Conservation (phyloP, 2,329 filamentous ascomycete species). For the Fusarium drepaniforme region DNA sequence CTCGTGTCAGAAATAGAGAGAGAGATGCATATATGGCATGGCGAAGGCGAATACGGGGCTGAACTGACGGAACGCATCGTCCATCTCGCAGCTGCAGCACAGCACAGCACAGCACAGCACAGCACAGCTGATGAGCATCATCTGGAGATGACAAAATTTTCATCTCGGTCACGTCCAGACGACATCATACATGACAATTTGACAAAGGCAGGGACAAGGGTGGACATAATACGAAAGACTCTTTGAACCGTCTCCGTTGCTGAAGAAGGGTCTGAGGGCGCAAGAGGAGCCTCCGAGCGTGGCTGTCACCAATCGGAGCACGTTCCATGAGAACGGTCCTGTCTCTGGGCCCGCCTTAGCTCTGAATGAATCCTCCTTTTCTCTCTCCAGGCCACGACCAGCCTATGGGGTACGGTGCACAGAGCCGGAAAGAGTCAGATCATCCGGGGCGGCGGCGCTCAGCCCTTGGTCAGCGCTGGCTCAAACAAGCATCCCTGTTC, state of each 20-base stretch:
- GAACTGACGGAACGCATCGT: background rate
- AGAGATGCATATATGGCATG: background rate
- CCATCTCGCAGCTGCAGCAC: background rate
- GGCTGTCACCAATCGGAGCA: conserved; percentile 40
- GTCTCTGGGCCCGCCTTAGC: conserved; percentile 31
- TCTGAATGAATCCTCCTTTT: conserved; percentile 29
- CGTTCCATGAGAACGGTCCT: conserved; percentile 43
- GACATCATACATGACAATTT: conserved; percentile 23
- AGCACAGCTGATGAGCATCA: background rate
- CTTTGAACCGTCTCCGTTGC: conserved; percentile 18
- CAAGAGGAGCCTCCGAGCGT: conserved; percentile 17
- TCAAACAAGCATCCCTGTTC: conserved; percentile 31
- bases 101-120: too few relatives aligned
- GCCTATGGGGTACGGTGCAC: conserved; percentile 24
- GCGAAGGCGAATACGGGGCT: conserved; percentile 4
- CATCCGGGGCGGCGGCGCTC: conserved; percentile 21
- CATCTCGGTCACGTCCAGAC: background rate
- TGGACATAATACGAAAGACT: conserved; percentile 29
- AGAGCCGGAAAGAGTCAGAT: conserved; percentile 36
- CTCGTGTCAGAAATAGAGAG: conserved; percentile 19
- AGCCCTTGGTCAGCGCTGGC: conserved; percentile 20
- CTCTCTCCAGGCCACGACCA: conserved; percentile 5
- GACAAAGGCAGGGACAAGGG: conserved; percentile 28
- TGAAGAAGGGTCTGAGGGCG: conserved; percentile 34
- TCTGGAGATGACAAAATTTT: conserved; percentile 1